Percentiles rank a stretch among this genome's conserved stretches.
phyloP scores from a whole-genome alignment of 805 yeast species.

The Candida insectalens region DNA sequence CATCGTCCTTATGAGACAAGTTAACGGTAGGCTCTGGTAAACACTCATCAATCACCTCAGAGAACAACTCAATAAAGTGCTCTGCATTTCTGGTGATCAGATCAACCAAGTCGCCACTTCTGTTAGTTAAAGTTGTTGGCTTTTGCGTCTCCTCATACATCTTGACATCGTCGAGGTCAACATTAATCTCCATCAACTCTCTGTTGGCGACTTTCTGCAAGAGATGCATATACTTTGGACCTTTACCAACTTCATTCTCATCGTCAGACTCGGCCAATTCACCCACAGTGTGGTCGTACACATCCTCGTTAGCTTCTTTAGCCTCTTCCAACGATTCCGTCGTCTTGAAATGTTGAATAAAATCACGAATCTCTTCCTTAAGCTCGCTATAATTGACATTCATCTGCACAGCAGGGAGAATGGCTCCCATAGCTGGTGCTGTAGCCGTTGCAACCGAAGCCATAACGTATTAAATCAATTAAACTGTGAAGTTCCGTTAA shows the following conservation, averaged over 20 bases:
- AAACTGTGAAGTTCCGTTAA: too few species aligned
- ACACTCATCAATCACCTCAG: conserved; percentile 63
- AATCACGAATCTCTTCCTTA: conserved; percentile 47
- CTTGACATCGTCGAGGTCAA: conserved; percentile 81
- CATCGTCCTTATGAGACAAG: conserved; percentile 75
- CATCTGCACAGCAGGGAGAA: conserved; percentile 19
- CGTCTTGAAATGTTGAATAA: conserved; percentile 59
- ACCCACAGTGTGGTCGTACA: conserved; percentile 27
- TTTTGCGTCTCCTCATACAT: conserved; percentile 46
- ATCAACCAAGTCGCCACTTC: conserved; percentile 30
- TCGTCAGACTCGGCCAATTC: conserved; percentile 17
- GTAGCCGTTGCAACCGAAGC: conserved; percentile 1
- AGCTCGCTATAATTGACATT: conserved; percentile 56
- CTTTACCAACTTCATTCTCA: conserved; percentile 18
- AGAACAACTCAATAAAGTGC: conserved; percentile 71
- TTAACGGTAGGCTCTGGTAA: conserved; percentile 85
- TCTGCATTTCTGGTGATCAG: conserved; percentile 64
- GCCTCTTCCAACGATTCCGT: conserved; percentile 8
- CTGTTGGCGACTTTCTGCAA: conserved; percentile 82
- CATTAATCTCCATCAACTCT: conserved; percentile 52
- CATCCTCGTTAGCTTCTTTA: conserved; percentile 15
- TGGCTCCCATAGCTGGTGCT: conserved; percentile 12
- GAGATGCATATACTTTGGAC: conserved; percentile 66
- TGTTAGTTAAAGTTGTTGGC: background rate
- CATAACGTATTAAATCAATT: too few species aligned